A percentile compares a stretch with the other conserved stretches of the same genome.
Conservation (phyloP, 2,329 filamentous ascomycete genomes). For the Calonectria leucothoes region DNA sequence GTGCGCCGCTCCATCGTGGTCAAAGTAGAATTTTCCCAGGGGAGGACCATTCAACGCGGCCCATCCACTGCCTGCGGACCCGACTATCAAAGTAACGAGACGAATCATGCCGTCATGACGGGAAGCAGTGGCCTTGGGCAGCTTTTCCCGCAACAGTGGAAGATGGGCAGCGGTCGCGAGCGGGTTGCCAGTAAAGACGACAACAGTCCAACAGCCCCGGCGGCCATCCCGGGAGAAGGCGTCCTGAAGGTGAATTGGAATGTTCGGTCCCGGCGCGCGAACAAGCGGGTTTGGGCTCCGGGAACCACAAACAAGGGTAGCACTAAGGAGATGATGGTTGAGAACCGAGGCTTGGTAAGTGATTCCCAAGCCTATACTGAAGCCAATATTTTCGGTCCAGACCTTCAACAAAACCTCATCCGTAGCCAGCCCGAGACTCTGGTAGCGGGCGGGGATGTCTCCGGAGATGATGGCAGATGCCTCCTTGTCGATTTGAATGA, state of each 20-base stretch:
- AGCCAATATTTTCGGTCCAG: constrained; percentile 50
- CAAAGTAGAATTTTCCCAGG: background rate
- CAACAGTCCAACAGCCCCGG: background rate
- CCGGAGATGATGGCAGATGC: constrained; percentile 54
- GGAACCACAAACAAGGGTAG: background rate
- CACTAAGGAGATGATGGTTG: background rate
- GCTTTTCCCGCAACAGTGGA: background rate
- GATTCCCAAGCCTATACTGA: constrained; percentile 72
- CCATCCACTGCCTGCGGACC: background rate
- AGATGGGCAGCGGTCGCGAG: background rate
- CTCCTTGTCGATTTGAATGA: constrained; percentile 53
- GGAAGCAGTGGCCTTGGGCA: background rate
- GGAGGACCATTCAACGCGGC: background rate
- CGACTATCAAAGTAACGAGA: background rate
- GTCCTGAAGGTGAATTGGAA: background rate
- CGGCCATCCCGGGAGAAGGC: background rate
- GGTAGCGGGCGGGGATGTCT: constrained; percentile 52
- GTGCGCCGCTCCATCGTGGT: background rate
- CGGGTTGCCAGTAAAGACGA: background rate
- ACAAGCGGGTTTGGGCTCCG: background rate
- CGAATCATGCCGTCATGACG: background rate
- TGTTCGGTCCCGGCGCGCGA: background rate
- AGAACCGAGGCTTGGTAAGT: constrained; percentile 52
- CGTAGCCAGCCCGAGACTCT: constrained; percentile 30
- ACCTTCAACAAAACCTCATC: constrained; percentile 4